These are phyloP conservation scores for Oemleria cerasiformis DNA, from an alignment of 306 rosid genomes.

Conservation along the genomic window DNA sequence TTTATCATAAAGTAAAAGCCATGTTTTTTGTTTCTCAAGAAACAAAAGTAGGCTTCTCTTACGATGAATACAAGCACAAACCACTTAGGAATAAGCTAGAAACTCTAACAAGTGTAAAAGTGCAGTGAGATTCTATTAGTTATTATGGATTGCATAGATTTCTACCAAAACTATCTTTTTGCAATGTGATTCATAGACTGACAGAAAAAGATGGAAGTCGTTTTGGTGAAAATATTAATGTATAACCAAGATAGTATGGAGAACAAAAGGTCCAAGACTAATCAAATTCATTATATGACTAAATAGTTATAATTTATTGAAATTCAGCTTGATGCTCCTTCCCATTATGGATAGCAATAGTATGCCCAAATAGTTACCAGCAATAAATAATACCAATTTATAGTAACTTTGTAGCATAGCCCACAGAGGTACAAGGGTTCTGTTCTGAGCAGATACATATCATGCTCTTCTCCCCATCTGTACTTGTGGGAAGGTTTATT, in stretches of 20 bases:
- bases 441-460: background rate
- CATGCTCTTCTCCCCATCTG: background rate
- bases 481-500: background rate
- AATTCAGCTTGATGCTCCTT: background rate
- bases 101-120: background rate
- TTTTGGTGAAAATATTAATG: background rate
- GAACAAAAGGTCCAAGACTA: background rate
- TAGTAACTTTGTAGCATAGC: background rate
- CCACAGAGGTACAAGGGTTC: background rate
- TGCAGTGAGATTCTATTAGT: background rate
- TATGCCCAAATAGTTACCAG: background rate
- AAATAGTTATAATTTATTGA: background rate
- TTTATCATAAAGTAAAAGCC: constrained; percentile 22
- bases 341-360: too few relatives aligned
- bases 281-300: background rate
- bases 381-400: background rate
- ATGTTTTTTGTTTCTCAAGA: too few relatives aligned
- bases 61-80: background rate
- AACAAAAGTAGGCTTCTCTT: background rate
- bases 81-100: background rate
- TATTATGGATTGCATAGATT: background rate
- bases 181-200: background rate
- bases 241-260: background rate
- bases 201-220: background rate
- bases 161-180: background rate